Evolutionary conservation across 2,329 filamentous ascomycete genomes (phyloP).

Genomic region (Aspergillus hiratsukae): DNA sequence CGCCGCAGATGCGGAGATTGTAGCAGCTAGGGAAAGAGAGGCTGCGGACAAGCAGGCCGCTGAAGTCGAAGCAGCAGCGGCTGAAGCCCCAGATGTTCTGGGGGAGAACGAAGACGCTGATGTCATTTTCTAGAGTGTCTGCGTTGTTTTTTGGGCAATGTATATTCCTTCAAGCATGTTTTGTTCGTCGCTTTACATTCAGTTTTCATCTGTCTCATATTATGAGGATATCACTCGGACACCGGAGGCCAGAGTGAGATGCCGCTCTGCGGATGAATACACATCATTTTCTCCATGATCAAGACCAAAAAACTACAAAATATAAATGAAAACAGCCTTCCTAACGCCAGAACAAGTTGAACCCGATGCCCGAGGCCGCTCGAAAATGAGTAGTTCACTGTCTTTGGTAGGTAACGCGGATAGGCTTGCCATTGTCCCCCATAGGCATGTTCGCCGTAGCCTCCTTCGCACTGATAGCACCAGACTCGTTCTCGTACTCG

Average conservation of each 20-base stretch:
- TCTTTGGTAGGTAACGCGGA: constrained; percentile 95
- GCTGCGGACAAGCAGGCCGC: constrained; percentile 53
- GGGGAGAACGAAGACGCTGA: constrained; percentile 75
- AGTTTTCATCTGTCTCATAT: constrained; percentile 2
- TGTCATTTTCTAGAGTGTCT: constrained; percentile 66
- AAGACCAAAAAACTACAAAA: not conserved
- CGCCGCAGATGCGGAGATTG: constrained; percentile 68
- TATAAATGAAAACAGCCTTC: constrained; percentile 16
- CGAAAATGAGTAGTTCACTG: constrained; percentile 52
- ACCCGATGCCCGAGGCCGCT: constrained; percentile 3
- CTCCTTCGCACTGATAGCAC: constrained; percentile 91
- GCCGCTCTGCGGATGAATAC: not conserved
- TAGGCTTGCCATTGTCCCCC: constrained; percentile 66
- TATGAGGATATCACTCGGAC: not conserved
- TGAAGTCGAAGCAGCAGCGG: constrained; percentile 40
- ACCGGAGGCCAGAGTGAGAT: not conserved
- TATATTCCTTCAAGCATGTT: constrained; percentile 18
- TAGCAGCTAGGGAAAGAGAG: constrained; percentile 44
- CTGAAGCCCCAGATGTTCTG: constrained; percentile 61
- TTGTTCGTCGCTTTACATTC: constrained; percentile 7
- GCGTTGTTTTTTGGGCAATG: constrained; percentile 15
- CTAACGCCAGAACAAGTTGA: constrained; percentile 23
- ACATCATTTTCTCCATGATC: not conserved
- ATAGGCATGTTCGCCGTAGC: constrained; percentile 81
- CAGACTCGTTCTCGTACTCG: constrained; percentile 87